Base-by-base conservation (phyloP, 202 grass and related monocot species). In the Zoysia matrella region DNA sequence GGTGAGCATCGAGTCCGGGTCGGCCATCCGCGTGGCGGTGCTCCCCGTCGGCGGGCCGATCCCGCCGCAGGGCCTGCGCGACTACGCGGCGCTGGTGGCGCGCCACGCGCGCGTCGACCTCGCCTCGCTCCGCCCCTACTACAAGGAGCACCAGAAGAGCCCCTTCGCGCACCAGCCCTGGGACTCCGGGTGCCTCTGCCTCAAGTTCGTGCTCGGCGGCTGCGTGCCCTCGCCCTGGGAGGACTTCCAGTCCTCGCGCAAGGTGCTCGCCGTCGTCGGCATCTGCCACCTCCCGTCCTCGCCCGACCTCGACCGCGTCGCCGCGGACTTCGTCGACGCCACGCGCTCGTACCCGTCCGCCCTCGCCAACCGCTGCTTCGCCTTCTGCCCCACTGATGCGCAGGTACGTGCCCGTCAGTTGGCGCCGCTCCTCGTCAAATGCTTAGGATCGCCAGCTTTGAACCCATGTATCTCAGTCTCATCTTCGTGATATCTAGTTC, bases 161-260 rank as follows among this genome's bases (percentile, higher is more conserved):
- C 30, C 30, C 30, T 36, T 36, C 30, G 30, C 30, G 30, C 30
- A 36, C 65, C 96, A 99, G 85, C 96, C 96, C 6, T 99, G 96
- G 96, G 96, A 95, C 41, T 66, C 80, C 0, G 96, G 96, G 0
- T 85, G 89, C 72, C 85, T 99, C 77, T 91, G 90, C 52, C 92
- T 99, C 77, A 95, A 95, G 80, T 99, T 90, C 75, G 85, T 99
- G 36, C 85, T 99, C 36, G 96, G 93, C 15, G 93, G 91, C 0
- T 91, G 92, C 77, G 77, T 90, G 50, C 87, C 93, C 4, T 96
- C 93, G 46, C 91, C 96, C n/a, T 99, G 96, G 96, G 96, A 99
- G 80, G 96, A 99, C 80, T 99, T 99, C 87, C 96, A 99, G 85
- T 94, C 96, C 74, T 90, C 81, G 46, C 96, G 96, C 76, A 99